Evolutionary conservation across 495 filamentous ascomycete genomes (phyloP), one percentile per base, ranked within the genome.

Genomic region (Aspergillus coremiiformis): DNA sequence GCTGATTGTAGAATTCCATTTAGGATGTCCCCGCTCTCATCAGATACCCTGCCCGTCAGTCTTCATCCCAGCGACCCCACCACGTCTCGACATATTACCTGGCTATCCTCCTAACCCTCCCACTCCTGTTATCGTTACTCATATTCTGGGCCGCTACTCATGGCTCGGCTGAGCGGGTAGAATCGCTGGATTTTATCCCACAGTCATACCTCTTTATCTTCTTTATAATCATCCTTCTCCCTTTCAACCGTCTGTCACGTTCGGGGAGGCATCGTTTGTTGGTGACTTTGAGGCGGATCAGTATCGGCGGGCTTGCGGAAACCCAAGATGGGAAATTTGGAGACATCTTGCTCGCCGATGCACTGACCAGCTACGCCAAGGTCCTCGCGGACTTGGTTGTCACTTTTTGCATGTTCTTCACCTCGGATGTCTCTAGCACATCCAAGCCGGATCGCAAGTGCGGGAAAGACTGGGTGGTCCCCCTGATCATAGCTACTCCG

Each of bases 261-360:
- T 66, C 78, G 22, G 93, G 93, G 1, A 86, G 93, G 27, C 77
- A 77, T 44, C 82, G 88, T 4, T 84, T 95, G 39, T 80, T 94
- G 39, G 60, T 76, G 8, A 86, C 79, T 0, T 70, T 95, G 14
- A 80, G 80, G 49, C 85, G 89, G 26, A 79, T 95, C 39, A 78
- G 76, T 55, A 73, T 93, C 39, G 89, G 89, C 26, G 87, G 89
- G 1, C 66, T 96, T n/a, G 88, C 90, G 8, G 81, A 87, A 65
- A 66, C 84, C 6, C 79, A 85, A 45, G 83, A 90, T 70, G 88
- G 88, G 32, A 94, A 91, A 61, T 98, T 98, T 60, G 90, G 87
- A 37, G 93, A 98, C 63, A 84, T 97, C 49, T 71, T 98, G 35
- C 77, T 97, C n/a, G 90, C 93, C 7, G 93, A 98, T 77, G 91